Evolutionary conservation across 805 yeast species (phyloP), one percentile per base, ranked within the genome.

Genomic region (Candida argentea): DNA sequence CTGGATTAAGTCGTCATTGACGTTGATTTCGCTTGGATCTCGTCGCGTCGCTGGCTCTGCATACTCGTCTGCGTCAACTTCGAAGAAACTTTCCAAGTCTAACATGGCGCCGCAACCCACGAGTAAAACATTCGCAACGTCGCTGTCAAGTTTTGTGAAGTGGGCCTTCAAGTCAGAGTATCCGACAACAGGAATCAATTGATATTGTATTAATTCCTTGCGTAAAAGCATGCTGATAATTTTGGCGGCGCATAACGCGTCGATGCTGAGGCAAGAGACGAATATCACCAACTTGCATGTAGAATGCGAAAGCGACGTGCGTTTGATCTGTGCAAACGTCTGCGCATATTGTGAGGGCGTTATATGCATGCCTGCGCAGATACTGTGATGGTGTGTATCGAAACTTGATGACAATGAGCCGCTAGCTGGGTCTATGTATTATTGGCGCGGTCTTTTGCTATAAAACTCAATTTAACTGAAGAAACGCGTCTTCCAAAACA

Each of bases 41-140:
- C 37, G 27, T 12, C 24, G 24, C 3, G 23, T 19, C 5, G 19
- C 18, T 5, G 37, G 38, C 11, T 43, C 44, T 3, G 56, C 54
- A 30, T 65, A 70, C 5, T 70, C 71, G 25, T 69, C 62, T 3
- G 70, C 62, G 31, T 76, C 73, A 8, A 80, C 67, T 11, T 76
- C 83, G 22, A 82, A 60, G 45, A 80, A 80, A 14, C 72, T 58
- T 46, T 82, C 94, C 17, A 91, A 44, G 50, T 91, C 96, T 7
- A 87, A 71, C 71, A 81, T 74, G 4, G 94, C 93, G 9, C 98
- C 98, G 56, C 95, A 91, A 0, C 98, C 98, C 0, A 91, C 57
- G 22, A 87, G 60, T 4, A 91, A 52, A 12, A 89, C 80, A 43
- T 79, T 85, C 4, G 75, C 58, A 5, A 91, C 74, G 29, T 84